Percentiles rank a stretch among this genome's conserved stretches.
Evolutionary conservation across 1,284 basidiomycete genomes (phyloP).

Genomic region (Peniophora sp.): DNA sequence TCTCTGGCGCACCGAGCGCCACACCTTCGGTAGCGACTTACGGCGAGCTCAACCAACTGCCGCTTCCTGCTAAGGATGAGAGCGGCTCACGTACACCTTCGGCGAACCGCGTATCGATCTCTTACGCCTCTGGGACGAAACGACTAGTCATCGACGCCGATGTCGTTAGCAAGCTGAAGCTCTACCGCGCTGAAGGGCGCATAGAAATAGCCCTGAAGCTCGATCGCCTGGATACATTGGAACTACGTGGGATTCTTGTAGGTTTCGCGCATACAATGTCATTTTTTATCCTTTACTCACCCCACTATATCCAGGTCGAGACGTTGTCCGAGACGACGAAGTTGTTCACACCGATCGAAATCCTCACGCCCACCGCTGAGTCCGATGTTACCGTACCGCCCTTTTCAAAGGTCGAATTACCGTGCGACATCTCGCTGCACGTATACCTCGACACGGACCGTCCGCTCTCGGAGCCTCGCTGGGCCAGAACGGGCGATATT

Average conservation of each 20-base stretch:
- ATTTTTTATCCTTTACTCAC: constrained; percentile 4
- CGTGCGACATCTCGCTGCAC: constrained; percentile 45
- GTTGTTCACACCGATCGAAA: constrained; percentile 56
- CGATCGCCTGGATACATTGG: constrained; percentile 41
- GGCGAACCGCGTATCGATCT: constrained; percentile 84
- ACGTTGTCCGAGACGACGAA: constrained; percentile 64
- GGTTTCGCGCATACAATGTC: constrained; percentile 22
- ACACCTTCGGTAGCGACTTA: constrained; percentile 8
- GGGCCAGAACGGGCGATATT: constrained; percentile 91
- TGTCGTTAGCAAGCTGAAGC: constrained; percentile 73
- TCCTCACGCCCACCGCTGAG: constrained; percentile 33
- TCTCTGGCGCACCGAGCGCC: constrained; percentile 1
- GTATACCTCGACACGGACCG: constrained; percentile 79
- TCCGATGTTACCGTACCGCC: constrained; percentile 59
- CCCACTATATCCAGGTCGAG: constrained; percentile 49
- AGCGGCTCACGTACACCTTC: constrained; percentile 39
- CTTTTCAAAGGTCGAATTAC: constrained; percentile 46
- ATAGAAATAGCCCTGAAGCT: constrained; percentile 76
- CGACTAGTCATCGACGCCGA: constrained; percentile 87
- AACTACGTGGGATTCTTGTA: constrained; percentile 71
- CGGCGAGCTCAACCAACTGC: constrained; percentile 8
- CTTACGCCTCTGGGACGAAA: constrained; percentile 84
- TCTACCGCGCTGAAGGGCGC: constrained; percentile 77
- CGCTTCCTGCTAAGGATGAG: constrained; percentile 11
- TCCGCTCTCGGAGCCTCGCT: constrained; percentile 89